Evolutionary conservation across 2,329 filamentous ascomycete genomes (phyloP).

Genomic region (Coleophoma eucalyptorum): DNA sequence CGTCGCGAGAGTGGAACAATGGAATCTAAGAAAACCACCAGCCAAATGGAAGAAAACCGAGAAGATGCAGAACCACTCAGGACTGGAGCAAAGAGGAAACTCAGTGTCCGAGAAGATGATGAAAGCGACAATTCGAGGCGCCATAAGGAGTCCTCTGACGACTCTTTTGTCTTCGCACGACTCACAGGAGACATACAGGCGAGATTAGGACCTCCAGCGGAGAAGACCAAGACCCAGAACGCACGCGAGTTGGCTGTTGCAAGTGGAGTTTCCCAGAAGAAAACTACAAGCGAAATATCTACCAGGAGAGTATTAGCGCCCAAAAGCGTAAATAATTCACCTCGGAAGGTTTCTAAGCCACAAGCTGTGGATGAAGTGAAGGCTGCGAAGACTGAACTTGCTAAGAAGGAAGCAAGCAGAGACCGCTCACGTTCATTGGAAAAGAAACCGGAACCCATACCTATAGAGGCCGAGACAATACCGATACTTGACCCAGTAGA

Average conservation of each 20-base stretch:
- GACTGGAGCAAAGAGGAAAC: conserved; percentile 54
- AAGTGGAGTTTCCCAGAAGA: conserved; percentile 12
- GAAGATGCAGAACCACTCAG: conserved; percentile 31
- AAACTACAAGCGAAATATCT: conserved; percentile 4
- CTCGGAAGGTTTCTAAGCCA: conserved; percentile 44
- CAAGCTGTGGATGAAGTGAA: conserved; percentile 31
- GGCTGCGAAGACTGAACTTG: conserved; percentile 33
- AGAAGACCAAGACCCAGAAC: conserved; percentile 11
- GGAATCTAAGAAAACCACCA: conserved; percentile 11
- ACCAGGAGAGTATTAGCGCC: conserved; percentile 28
- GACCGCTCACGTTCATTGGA: conserved; percentile 10
- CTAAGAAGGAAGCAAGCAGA: conserved; percentile 13
- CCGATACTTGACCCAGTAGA: conserved; percentile 21
- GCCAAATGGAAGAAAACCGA: conserved; percentile 6
- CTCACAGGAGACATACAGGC: conserved; percentile 24
- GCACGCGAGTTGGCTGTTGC: conserved; percentile 20
- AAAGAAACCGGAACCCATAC: conserved; percentile 9
- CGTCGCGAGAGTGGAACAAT: conserved; percentile 23
- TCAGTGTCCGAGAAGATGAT: conserved; percentile 50
- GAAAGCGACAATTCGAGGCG: conserved; percentile 32
- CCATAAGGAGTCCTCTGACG: conserved; percentile 18
- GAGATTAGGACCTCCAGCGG: conserved; percentile 5
- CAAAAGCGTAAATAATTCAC: conserved; percentile 55
- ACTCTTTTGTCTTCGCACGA: conserved; percentile 18
- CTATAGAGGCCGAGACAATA: conserved; percentile 5